Evolutionary conservation across 2,329 filamentous ascomycete species (phyloP), one percentile per base, ranked within the genome.

Genomic region (Talaromyces sp.): DNA sequence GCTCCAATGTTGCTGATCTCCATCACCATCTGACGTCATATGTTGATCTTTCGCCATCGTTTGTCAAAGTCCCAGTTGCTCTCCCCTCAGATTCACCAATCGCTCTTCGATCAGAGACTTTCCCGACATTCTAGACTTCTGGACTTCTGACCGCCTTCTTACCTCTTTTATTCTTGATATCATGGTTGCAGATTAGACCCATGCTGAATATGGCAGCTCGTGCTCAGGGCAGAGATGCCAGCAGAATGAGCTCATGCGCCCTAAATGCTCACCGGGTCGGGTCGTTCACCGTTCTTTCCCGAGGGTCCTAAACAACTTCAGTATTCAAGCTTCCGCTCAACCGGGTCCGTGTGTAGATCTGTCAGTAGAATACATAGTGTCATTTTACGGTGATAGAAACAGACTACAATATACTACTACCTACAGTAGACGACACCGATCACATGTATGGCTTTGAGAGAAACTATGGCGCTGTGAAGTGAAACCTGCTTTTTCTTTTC

Each of bases 221-320:
- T 29, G 17, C 29, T 42, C 41, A 20, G 4, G 16, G 22, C 33
- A 20, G 45, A 27, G n/a, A 13, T 6, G 4, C 13, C 22, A 19
- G 22, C 3, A 43, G 33, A n/a, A 48, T 22, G 24, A 39, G 37
- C 37, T 42, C 37, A 42, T 41, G 36, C 36, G 17, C 47, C 47
- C 47, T 49, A 41, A 49, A 49, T 42, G 47, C 47, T 49, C 47
- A 49, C 37, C 47, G 47, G 37, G 27, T 42, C 32, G 36, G 32
- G 32, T 19, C 17, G 37, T 33, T 52, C 49, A 51, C 55, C 49
- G 51, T 57, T 57, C 35, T 47, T 49, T 55, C 49, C 55, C 51
- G 49, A 55, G 33, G 14, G 13, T 16, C 44, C 19, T 27, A 27
- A 9, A 36, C 3, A 10, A 29, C 22, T 20, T 7, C n/a, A 20